Conservation (phyloP, 768 basidiomycete species). For the Psilocybe cubensis region DNA sequence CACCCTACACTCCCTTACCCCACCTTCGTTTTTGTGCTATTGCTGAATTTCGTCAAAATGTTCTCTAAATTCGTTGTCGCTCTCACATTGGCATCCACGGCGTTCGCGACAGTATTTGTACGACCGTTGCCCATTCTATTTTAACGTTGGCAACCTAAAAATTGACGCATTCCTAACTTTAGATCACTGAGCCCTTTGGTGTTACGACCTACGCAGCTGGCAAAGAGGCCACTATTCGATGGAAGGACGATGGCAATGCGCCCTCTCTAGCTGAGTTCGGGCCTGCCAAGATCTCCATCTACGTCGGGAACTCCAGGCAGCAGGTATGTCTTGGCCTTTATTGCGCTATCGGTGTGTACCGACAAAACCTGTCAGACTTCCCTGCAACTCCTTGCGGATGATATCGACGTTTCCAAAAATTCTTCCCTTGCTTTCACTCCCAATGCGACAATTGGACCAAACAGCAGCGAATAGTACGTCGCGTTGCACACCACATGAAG, state of each 20-base stretch:
- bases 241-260: slow-evolving; percentile 54
- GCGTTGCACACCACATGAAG: background rate
- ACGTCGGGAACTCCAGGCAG: slow-evolving; percentile 56
- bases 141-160: background rate
- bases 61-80: slow-evolving; percentile 47
- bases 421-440: slow-evolving; percentile 53
- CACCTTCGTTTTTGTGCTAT: background rate
- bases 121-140: slow-evolving; percentile 3
- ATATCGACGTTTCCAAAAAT: slow-evolving; percentile 53
- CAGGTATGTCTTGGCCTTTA: slow-evolving; percentile 50
- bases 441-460: slow-evolving; percentile 53
- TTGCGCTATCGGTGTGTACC: background rate
- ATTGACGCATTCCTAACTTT: background rate
- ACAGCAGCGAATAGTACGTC: slow-evolving; percentile 55
- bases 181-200: slow-evolving; percentile 62
- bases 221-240: slow-evolving; percentile 48
- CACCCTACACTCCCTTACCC: background rate
- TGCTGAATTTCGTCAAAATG: slow-evolving; percentile 38
- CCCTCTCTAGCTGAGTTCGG: slow-evolving; percentile 59
- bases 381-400: slow-evolving; percentile 51
- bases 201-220: slow-evolving; percentile 51
- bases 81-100: slow-evolving; percentile 52
- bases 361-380: slow-evolving; percentile 39
- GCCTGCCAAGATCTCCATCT: slow-evolving; percentile 53
- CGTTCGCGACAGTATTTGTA: slow-evolving; percentile 59